Evolutionary conservation across 805 yeast species (phyloP).

Genomic region (Babjeviella inositovora): DNA sequence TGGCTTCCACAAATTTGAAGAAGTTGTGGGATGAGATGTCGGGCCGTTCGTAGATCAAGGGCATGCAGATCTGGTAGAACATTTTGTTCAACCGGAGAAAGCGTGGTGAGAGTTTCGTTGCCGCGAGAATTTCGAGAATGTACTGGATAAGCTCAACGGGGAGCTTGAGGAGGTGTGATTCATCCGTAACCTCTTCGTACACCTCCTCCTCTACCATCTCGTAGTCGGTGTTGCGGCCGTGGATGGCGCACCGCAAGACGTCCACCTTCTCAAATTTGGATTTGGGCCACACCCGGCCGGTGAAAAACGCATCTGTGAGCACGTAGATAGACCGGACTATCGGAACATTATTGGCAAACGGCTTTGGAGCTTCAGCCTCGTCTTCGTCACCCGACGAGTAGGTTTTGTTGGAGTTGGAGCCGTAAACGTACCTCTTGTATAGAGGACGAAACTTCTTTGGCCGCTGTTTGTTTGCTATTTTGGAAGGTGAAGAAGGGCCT

Average conservation of each 20-base stretch:
- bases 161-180: slow-evolving; percentile 7
- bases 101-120: slow-evolving; percentile 21
- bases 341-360: too few species aligned
- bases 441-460: too few species aligned
- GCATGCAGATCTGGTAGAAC: slow-evolving; percentile 46
- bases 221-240: slow-evolving; percentile 1
- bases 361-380: too few species aligned
- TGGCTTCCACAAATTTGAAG: slow-evolving; percentile 51
- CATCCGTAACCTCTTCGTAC: slow-evolving; percentile 4
- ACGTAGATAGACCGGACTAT: too few species aligned
- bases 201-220: slow-evolving; percentile 4
- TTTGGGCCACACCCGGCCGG: slow-evolving; percentile 36
- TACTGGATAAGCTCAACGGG: slow-evolving; percentile 33
- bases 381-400: too few species aligned
- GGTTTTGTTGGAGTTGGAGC: too few species aligned
- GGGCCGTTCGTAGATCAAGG: slow-evolving; percentile 53
- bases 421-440: too few species aligned
- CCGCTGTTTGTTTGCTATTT: too few species aligned
- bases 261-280: slow-evolving; percentile 35
- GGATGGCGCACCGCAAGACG: slow-evolving; percentile 16
- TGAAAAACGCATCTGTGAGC: too few species aligned
- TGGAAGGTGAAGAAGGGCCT: too few species aligned
- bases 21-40: slow-evolving; percentile 52
- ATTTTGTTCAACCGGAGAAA: slow-evolving; percentile 43
- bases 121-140: slow-evolving; percentile 14